Percentiles rank a stretch among this genome's conserved stretches.
Evolutionary conservation across 2,329 filamentous ascomycete species (phyloP).

Genomic region (Pseudocercospora ulei): DNA sequence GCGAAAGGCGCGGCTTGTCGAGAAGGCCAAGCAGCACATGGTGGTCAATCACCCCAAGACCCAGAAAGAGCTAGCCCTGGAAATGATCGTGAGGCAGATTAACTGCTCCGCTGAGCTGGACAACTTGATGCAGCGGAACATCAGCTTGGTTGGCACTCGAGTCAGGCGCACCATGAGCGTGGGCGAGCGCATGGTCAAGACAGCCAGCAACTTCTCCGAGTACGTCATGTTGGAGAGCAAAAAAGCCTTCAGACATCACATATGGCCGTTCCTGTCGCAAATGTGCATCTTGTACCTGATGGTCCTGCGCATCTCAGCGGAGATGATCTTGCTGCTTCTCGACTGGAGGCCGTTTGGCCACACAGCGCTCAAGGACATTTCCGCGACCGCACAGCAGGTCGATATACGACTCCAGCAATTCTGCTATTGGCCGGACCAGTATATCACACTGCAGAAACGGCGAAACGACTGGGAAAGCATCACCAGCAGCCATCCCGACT

Average conservation of each 20-base stretch:
- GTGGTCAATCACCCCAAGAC: conserved; percentile 68
- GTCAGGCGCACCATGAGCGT: conserved; percentile 81
- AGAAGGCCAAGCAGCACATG: conserved; percentile 81
- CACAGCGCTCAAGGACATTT: conserved; percentile 86
- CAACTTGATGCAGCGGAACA: conserved; percentile 76
- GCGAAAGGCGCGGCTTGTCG: conserved; percentile 57
- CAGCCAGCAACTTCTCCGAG: conserved; percentile 75
- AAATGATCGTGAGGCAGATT: conserved; percentile 79
- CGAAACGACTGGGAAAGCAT: conserved; percentile 93
- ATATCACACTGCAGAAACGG: conserved; percentile 76
- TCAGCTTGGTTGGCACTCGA: conserved; percentile 67
- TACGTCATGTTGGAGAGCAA: conserved; percentile 59
- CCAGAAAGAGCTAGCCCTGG: conserved; percentile 69
- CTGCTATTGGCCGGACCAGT: conserved; percentile 98
- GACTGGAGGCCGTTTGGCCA: conserved; percentile 74
- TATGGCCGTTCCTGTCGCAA: conserved; percentile 63
- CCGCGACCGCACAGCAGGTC: conserved; percentile 90
- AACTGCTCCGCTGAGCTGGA: conserved; percentile 93
- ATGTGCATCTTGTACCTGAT: conserved; percentile 70
- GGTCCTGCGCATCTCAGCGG: conserved; percentile 68
- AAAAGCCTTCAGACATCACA: conserved; percentile 61
- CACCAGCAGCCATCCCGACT: conserved; percentile 89
- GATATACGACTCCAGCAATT: conserved; percentile 96
- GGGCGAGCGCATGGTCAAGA: conserved; percentile 86
- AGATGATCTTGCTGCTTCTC: conserved; percentile 65